Evolutionary conservation across 805 yeast genomes (phyloP), one percentile per base, ranked within the genome.

Genomic region (Wickerhamomyces subpelliculosus): DNA sequence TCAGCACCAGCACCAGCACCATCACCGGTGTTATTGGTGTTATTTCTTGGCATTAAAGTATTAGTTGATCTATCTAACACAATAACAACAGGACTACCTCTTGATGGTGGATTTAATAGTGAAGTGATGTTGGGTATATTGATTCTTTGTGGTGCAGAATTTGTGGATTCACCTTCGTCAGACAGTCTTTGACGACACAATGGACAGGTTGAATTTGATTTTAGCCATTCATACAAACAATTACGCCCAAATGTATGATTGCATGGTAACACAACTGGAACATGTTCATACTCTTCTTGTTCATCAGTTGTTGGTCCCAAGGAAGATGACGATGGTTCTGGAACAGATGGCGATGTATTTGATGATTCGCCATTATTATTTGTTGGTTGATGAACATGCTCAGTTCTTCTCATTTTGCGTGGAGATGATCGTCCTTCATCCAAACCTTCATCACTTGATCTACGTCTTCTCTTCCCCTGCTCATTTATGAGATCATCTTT

Each of bases 191-290:
- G 66, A 41, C 97, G 76, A 57, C 98, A 90, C 34, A 90, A 61
- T 0, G 98, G 98, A 57, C 97, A 89, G 2, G 86, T 75, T 23
- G 75, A 72, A 49, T 83, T 79, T 19, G 73, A 63, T 43, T 71
- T 73, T 36, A 90, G 72, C 98, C 98, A 90, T 49, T 82, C 85
- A 41, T 68, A 73, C 19, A 88, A 65, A 64, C 98, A 90, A n/a
- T 75, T 72, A 44, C 79, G 71, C 7, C 98, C 97, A 65, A 93
- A 90, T 0, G 78, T 55, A 54, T 90, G 98, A 8, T 78, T 78
- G 58, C 98, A 90, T 0, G 95, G 93, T 72, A 90, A 67, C 41
- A 72, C 64, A 1, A 84, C 68, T 0, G 96, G 83, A 4, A 70
- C 58, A 56, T 93, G 97, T 7, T 55, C 51, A 46, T 64, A 71